A percentile compares a stretch with the other conserved stretches of the same genome.
Conservation (phyloP, 2,329 filamentous ascomycete genomes). For the Epichloe coenophiala region DNA sequence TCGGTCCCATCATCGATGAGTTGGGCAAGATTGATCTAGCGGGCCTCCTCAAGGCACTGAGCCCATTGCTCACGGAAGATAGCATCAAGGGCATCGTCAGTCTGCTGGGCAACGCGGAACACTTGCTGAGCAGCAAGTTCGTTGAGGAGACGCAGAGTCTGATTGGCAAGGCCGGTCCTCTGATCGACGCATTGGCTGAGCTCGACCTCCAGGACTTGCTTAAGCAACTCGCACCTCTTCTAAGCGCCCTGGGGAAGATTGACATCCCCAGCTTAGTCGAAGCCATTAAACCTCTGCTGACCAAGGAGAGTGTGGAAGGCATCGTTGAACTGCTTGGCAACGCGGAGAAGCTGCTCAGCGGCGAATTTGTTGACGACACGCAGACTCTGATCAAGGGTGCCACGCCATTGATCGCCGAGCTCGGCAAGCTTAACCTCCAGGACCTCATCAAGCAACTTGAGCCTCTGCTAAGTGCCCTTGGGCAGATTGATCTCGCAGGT, state of each 20-base stretch:
- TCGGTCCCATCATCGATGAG: constrained; percentile 18
- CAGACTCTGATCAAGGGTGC: constrained; percentile 20
- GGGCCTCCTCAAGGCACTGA: constrained; percentile 14
- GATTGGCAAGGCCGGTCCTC: constrained; percentile 18
- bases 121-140: constrained; percentile 17
- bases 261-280: constrained; percentile 17
- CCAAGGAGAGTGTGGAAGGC: constrained; percentile 17
- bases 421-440: constrained; percentile 12
- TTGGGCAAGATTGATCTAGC: constrained; percentile 19
- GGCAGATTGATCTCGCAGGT: constrained; percentile 19
- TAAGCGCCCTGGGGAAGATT: constrained; percentile 15
- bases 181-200: constrained; percentile 10
- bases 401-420: constrained; percentile 13
- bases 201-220: constrained; percentile 10
- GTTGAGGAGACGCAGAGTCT: constrained; percentile 19
- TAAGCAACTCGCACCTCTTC: constrained; percentile 10
- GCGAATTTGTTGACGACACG: constrained; percentile 14
- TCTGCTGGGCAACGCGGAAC: constrained; percentile 19
- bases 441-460: constrained; percentile 14
- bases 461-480: constrained; percentile 18
- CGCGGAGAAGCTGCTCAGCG: constrained; percentile 15
- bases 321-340: constrained; percentile 22
- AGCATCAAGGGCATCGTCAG: constrained; percentile 19
- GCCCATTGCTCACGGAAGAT: constrained; percentile 18
- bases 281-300: constrained; percentile 17